Base-by-base conservation (phyloP, 2,329 filamentous ascomycete species). In the Cladobotryum mycophilum region DNA sequence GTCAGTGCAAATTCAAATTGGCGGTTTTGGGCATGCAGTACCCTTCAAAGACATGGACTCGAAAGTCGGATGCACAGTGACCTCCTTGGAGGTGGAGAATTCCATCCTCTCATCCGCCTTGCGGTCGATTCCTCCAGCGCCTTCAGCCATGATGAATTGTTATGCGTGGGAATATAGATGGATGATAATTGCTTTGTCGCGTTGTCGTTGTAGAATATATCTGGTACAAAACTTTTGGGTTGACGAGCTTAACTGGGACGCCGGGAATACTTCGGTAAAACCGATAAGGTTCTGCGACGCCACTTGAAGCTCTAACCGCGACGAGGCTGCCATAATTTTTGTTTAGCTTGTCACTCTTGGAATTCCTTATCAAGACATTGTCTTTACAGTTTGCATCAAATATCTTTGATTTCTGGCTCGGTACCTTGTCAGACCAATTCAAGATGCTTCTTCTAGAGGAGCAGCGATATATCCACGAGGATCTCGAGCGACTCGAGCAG, bases 41-140 rank as follows among this genome's bases (percentile, higher is more conserved):
- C 81, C 82, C 75, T 99, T 99, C 68, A 99, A 70, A 61, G 95
- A 91, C 92, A 97, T 95, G 55, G 89, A 87, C 76, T 95, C 88
- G 67, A 95, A 93, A 48, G 91, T 96, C 42, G 91, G 90, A 63
- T 92, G 89, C 52, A 93, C 93, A 2, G 88, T 93, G 54, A 97
- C 92, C 79, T 97, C 93, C 75, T 96, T 96, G 57, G 92, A 96
- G 69, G 93, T 99, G 58, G 86, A 87, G 71, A 99, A 97, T 76
- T 97, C 92, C 85, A 97, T 95, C 71, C 89, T 85, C 78, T 96
- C 91, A 70, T 97, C 93, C 58, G 85, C 84, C 75, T 91, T 91
- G 74, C 89, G 86, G 73, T 99, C 92, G 67, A 97, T 84, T 56
- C 79, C 80, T 58, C 74, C 75, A 53, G 67, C 86, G 60, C 80